Base-by-base conservation (phyloP, 768 basidiomycete species). In the Suillus bovinus region DNA sequence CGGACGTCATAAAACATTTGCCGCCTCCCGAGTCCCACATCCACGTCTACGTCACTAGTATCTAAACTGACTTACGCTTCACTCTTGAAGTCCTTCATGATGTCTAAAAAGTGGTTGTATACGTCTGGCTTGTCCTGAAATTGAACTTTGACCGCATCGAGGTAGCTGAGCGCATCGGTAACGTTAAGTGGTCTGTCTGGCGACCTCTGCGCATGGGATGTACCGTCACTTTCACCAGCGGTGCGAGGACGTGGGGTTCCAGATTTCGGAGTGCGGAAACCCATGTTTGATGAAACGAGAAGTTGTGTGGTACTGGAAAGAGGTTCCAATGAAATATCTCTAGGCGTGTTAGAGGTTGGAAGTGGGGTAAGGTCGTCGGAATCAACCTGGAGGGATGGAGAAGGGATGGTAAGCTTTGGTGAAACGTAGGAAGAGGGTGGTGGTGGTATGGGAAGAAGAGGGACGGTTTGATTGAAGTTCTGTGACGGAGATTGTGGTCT, bases 51-150 rank as follows among this genome's bases (percentile, higher is more conserved):
- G 6, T 33, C 4, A 34, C 41, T 31, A 22, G 42, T 1, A 27
- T n/a, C 44, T 55, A 27, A 2, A 22, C 14, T 34, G 13, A 84
- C 93, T 79, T 75, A 94, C 92, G 79, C 80, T 78, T 96, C 93
- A 70, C 94, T 93, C 80, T 99, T 99, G 77, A 99, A 99, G 74
- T 99, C 96, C 81, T 98, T 98, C 97, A 97, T 97, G 72, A 97
- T 96, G 74, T 96, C 94, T 76, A 96, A 76, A 72, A 95, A 94
- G 66, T 89, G 84, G 74, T 97, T 96, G 81, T 97, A 97, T 31
- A 96, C 94, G 69, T 95, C 93, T 22, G 94, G 94, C 74, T 88
- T 87, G 72, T 93, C 89, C 52, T 86, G 82, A 74, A 96, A 97
- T 78, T 94, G 91, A 47, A 86, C 82, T 80, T 96, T 97, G 79